Base-by-base conservation (phyloP, 129 eudicot species). In the Centrapalus pauciflorus region DNA sequence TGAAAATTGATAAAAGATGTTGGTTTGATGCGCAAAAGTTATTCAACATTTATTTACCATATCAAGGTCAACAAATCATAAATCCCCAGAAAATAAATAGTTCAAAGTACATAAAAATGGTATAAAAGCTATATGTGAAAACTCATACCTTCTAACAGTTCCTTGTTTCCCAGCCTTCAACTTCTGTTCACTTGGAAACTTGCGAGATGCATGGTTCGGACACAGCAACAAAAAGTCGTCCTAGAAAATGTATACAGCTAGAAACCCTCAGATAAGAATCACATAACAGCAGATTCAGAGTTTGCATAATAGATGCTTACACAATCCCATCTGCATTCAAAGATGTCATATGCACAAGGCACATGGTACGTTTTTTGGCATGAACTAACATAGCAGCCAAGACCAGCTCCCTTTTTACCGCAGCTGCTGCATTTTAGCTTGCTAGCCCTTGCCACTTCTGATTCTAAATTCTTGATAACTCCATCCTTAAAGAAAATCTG, bases 261-360 rank as follows among this genome's bases (percentile, higher is more conserved):
- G 4, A 48, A 35, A 29, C 9, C 19, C 32, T 26, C 5, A 29
- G 40, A 71, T 34, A 59, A 23, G 25, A 7, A 23, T 30, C n/a
- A n/a, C n/a, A 48, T 27, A 50, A 77, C 45, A 25, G 21, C 32
- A 55, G 29, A 49, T 14, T 45, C 33, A 4, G 37, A 63, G 3
- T 34, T n/a, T 52, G 65, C 5, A 19, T 20, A 51, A 49, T 45
- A 43, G 78, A 23, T 54, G 40, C 95, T 72, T 85, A 93, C 99
- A 45, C 77, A 60, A 62, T 93, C 95, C 99, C 99, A 89, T 80
- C 93, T 84, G 82, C 99, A 93, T 51, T 66, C 90, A 28, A 32
- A 60, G 27, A 74, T 55, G 48, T 79, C 64, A 55, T 70, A 41
- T 35, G 96, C 96, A 80, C 99, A 93, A 57, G 99, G 95, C 16